A percentile compares a stretch with the other conserved stretches of the same genome.
Evolutionary conservation across 192 early-diverging fungal species (phyloP).

Genomic region (Mortierella antarctica): DNA sequence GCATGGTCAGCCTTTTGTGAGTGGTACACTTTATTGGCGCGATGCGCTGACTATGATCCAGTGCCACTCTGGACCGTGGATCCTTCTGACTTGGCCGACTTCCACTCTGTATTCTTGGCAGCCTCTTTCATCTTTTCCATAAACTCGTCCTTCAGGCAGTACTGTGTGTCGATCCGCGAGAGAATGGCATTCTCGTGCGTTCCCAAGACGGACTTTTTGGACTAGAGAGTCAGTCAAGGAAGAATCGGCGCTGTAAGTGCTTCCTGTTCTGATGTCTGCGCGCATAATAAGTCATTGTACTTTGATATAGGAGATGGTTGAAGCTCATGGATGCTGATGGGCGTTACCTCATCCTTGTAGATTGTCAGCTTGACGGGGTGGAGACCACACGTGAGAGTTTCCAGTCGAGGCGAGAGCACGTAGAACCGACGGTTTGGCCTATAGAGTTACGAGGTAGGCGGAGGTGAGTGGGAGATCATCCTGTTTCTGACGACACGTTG

Average conservation of each 20-base stretch:
- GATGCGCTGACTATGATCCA: not conserved
- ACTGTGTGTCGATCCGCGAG: conserved; percentile 50
- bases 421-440: conserved; percentile 51
- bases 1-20: too few relatives aligned
- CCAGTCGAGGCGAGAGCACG: conserved; percentile 39
- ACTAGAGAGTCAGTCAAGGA: conserved; percentile 1
- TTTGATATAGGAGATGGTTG: not conserved
- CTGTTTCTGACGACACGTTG: not conserved
- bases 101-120: conserved; percentile 48
- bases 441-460: not conserved
- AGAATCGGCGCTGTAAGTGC: too few relatives aligned
- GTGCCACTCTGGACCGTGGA: conserved; percentile 10
- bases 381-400: conserved; percentile 41
- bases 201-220: conserved; percentile 28
- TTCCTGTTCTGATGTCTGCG: not conserved
- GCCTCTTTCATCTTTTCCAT: conserved; percentile 51
- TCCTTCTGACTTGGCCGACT: conserved; percentile 13
- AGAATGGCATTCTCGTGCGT: conserved; percentile 48
- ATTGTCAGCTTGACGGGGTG: conserved; percentile 48
- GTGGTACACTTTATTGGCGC: not conserved
- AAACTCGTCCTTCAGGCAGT: conserved; percentile 50
- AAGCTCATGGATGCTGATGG: not conserved
- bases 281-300: too few relatives aligned
- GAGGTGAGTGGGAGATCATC: not conserved
- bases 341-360: conserved; percentile 44